These are phyloP conservation scores for Tephrocybe rancida DNA, from an alignment of 768 basidiomycete species.

Conservation along the genomic window DNA sequence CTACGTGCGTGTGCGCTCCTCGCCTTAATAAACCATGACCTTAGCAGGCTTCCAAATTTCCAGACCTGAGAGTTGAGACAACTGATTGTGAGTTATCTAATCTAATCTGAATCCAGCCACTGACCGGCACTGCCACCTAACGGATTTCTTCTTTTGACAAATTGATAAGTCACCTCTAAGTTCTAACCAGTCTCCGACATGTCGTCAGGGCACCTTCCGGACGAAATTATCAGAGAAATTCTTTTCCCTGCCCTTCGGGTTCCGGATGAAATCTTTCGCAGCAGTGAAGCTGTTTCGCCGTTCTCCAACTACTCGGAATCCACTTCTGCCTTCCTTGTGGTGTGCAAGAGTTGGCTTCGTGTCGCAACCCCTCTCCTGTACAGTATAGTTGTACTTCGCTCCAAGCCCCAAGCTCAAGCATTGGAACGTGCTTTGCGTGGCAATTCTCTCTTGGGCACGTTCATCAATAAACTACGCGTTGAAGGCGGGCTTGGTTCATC, in stretches of 20 bases:
- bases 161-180: too few relatives aligned
- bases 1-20: too few relatives aligned
- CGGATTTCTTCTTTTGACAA: too few relatives aligned
- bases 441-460: slow-evolving; percentile 15
- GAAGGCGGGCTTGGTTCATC: slow-evolving; percentile 17
- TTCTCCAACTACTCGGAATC: not conserved
- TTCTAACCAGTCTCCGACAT: not conserved
- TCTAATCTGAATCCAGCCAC: too few relatives aligned
- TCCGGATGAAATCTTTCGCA: not conserved
- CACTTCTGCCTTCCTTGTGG: slow-evolving; percentile 3
- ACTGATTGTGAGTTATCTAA: too few relatives aligned
- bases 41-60: too few relatives aligned
- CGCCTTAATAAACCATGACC: too few relatives aligned
- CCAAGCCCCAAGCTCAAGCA: slow-evolving; percentile 19
- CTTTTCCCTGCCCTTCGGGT: not conserved
- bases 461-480: slow-evolving; percentile 22
- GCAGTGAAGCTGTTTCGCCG: not conserved
- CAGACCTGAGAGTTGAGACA: too few relatives aligned
- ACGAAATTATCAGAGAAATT: not conserved
- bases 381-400: slow-evolving; percentile 20
- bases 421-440: slow-evolving; percentile 13
- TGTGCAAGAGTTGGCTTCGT: slow-evolving; percentile 21
- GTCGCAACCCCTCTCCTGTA: slow-evolving; percentile 22
- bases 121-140: too few relatives aligned
- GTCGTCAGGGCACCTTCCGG: not conserved